Evolutionary conservation across 75 land plant genomes (phyloP), one percentile per base, ranked within the genome.

Genomic region (Pseudotsuga menziesii): DNA sequence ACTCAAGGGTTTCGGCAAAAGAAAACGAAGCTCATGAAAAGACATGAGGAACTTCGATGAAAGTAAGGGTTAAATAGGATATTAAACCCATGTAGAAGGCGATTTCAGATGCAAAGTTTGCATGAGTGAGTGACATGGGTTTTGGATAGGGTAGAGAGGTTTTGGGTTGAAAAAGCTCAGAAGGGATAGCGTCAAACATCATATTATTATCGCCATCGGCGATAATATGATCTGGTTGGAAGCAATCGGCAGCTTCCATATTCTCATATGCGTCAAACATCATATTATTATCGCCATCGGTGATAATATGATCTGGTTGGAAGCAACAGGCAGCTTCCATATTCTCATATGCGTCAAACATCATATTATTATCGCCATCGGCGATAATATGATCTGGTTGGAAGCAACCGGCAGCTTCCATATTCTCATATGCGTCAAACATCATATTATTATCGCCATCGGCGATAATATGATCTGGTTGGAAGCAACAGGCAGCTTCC

Each of bases 101-200:
- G 12, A 41, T 69, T 69, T n/a, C 52, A 1, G 22, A 69, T 39
- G 20, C 72, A 39, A 14, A n/a, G n/a, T 39, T 39, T 41, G 13
- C 11, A 36, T 69, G 14, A 69, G 52, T 69, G 23, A 39, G n/a
- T 69, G 52, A 12, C 72, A 69, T 41, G 52, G 52, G 52, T 41
- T 19, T 69, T 2, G 11, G 19, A 25, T 22, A 76, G 70, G 22
- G 23, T 44, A 16, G 11, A 9, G 56, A 60, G 4, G 25, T 74
- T 20, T 71, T 6, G 32, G 19, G 54, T n/a, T 16, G 19, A 7
- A 78, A 58, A 88, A 88, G 88, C 90, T 88, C 90, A 88, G 84
- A 59, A 79, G 81, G 85, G 88, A 88, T 88, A 88, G 83, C 83
- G 58, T 82, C 90, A 74, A 52, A 48, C 32, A 13, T 55, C 7